Base-by-base conservation (phyloP, 805 yeast species). In the Dipodascopsis tothii region DNA sequence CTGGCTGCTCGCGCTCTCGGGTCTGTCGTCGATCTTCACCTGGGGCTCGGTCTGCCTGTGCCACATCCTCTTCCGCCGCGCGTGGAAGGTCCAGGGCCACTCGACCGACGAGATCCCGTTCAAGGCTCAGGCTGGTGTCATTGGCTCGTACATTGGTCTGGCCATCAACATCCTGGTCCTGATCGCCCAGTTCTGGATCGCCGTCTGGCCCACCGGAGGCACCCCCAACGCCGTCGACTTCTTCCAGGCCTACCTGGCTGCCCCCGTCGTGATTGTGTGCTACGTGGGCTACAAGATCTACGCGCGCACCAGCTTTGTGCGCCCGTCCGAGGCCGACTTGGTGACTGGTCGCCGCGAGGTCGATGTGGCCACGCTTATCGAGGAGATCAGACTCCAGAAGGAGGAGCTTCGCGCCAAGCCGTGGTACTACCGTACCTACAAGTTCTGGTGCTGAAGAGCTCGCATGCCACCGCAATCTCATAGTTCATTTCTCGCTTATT, bases 181-280 rank as follows among this genome's bases (percentile, higher is more conserved):
- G 47, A 66, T 75, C 44, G 84, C 87, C 23, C 88, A 83, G 65
- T 83, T 85, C 70, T 85, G 90, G 85, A 71, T 80, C 46, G 88
- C 92, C 4, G 65, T 82, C 34, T 84, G 71, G 71, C 94, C 94
- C 43, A 58, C 77, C 65, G 78, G 71, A 11, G 61, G 39, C 11
- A 23, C 42, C 1, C 66, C 71, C 17, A 49, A 56, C 41, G 71
- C 71, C 21, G 30, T 45, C 18, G 51, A 37, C 45, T 79, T 79
- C 62, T 78, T 78, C 69, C 65, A 69, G 61, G 64, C 67, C 41
- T 78, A 77, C 58, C 61, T 79, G 39, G 79, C 81, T 3, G 64
- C 62, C 2, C 71, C 71, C 3, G 61, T 69, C 14, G 58, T 64
- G 14, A 17, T 68, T 14, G 68, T 60, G 11, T 72, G 68, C 57